Percentiles rank a stretch among this genome's conserved stretches.
Conservation (phyloP, 179 eudicot species). For the Spinacia oleracea region DNA sequence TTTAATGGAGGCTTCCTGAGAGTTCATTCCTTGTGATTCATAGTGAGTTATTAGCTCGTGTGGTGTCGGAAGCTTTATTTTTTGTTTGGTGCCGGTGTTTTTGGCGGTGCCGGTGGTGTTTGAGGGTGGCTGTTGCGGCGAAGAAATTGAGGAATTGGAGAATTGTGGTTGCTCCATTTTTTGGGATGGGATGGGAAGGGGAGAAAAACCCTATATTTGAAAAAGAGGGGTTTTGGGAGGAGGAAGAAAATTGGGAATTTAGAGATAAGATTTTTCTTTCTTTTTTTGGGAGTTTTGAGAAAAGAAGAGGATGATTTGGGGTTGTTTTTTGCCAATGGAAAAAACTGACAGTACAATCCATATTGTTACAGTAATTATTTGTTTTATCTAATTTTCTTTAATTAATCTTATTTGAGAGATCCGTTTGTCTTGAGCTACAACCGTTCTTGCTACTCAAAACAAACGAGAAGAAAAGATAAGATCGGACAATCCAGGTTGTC, state of each 20-base stretch:
- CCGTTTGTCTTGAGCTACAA: no score
- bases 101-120: not conserved
- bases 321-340: no score
- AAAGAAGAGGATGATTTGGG: no score
- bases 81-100: constrained; percentile 12
- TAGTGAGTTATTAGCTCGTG: constrained; percentile 56
- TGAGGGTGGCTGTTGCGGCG: not conserved
- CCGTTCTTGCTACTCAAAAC: no score
- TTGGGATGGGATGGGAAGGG: not conserved
- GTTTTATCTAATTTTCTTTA: no score
- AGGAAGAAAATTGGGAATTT: not conserved
- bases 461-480: no score
- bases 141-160: constrained; percentile 5
- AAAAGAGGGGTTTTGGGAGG: constrained; percentile 3
- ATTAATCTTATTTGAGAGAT: no score
- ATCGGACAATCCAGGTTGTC: no score
- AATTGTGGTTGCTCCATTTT: constrained; percentile 30
- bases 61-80: constrained; percentile 50
- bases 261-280: constrained; percentile 11
- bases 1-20: constrained; percentile 57
- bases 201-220: constrained; percentile 20
- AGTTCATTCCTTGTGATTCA: constrained; percentile 57
- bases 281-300: not conserved
- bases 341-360: no score
- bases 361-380: no score